Base-by-base conservation (phyloP, 1,139 yeast genomes). In the Saccharomyces pastorianus region DNA sequence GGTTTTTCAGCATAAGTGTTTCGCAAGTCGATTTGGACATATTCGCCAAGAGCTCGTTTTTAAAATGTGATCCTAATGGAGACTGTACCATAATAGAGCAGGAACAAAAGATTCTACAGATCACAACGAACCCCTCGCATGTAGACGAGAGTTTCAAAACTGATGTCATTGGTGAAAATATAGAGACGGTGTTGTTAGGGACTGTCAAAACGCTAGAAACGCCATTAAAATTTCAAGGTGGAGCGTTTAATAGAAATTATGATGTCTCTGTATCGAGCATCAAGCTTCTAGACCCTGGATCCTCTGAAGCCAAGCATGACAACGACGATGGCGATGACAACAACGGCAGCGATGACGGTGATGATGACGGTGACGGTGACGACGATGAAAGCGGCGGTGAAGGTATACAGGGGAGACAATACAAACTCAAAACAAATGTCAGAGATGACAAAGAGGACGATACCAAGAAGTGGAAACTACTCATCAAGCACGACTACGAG, bases 401-500 rank as follows among this genome's bases (percentile, higher is more conserved):
- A 2, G 4, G 11, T 14, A 20, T 4, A n/a, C 14, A 26, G 4
- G 25, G 8, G 1, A 49, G 34, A 25, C 49, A 27, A 29, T 14
- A 47, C 38, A 20, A 31, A 14, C 8, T 3, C 1, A 28, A 47
- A 38, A 27, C 25, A 49, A 42, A 26, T 26, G 34, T 6, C 1
- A 27, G 44, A 17, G 59, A 62, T 44, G 61, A 62, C 77, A 57
- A 78, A 77, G 55, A 76, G 73, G 64, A 68, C 54, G 75, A 71
- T 46, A 56, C 64, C n/a, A 69, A 66, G 17, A 82, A 83, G 65
- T 91, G 99, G 99, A 80, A 81, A 53, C 74, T 77, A 23, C 82
- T 93, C 17, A 82, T 87, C 26, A 81, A 82, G 59, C 82, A 88
- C 64, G 96, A 96, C 11, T 91, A 91, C 69, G 96, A 90, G 58